These are phyloP conservation scores for Penicillium hesseltinei DNA, from an alignment of 2,329 filamentous ascomycete genomes.

Conservation along the genomic window DNA sequence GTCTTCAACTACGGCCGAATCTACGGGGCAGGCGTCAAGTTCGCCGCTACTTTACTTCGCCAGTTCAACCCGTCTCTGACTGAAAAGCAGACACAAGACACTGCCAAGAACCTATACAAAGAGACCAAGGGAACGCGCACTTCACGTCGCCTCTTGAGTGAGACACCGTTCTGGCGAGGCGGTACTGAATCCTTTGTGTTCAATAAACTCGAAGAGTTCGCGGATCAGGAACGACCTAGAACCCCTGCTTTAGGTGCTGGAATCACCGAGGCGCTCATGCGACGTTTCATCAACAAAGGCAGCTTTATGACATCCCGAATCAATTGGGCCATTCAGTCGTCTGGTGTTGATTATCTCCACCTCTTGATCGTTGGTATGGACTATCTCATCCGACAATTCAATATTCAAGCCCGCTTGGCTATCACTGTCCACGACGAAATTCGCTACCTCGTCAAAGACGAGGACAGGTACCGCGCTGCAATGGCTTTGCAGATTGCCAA, in stretches of 20 bases:
- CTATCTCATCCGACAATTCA: slow-evolving; percentile 81
- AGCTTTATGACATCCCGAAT: slow-evolving; percentile 94
- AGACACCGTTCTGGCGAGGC: slow-evolving; percentile 85
- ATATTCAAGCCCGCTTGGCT: slow-evolving; percentile 77
- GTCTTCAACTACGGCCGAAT: slow-evolving; percentile 99
- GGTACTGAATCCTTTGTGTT: slow-evolving; percentile 98
- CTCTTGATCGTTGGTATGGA: slow-evolving; percentile 93
- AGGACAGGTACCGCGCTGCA: slow-evolving; percentile 83
- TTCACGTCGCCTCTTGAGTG: slow-evolving; percentile 66
- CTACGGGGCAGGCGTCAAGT: slow-evolving; percentile 94
- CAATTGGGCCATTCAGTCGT: slow-evolving; percentile 98
- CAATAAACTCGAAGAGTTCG: slow-evolving; percentile 97
- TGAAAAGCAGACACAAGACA: slow-evolving; percentile 72
- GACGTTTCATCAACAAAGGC: slow-evolving; percentile 80
- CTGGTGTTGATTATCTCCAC: slow-evolving; percentile 94
- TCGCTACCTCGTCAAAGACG: slow-evolving; percentile 79
- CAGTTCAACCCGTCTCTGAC: slow-evolving; percentile 88
- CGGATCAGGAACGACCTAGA: slow-evolving; percentile 84
- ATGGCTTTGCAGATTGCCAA: slow-evolving; percentile 94
- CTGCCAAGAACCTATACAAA: slow-evolving; percentile 77
- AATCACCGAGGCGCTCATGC: slow-evolving; percentile 93
- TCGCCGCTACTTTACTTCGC: slow-evolving; percentile 81
- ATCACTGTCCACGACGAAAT: slow-evolving; percentile 99
- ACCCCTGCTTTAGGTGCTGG: slow-evolving; percentile 92
- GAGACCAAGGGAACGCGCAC: slow-evolving; percentile 90